Evolutionary conservation across 441 rosid species (phyloP).

Genomic region (Hura crepitans): DNA sequence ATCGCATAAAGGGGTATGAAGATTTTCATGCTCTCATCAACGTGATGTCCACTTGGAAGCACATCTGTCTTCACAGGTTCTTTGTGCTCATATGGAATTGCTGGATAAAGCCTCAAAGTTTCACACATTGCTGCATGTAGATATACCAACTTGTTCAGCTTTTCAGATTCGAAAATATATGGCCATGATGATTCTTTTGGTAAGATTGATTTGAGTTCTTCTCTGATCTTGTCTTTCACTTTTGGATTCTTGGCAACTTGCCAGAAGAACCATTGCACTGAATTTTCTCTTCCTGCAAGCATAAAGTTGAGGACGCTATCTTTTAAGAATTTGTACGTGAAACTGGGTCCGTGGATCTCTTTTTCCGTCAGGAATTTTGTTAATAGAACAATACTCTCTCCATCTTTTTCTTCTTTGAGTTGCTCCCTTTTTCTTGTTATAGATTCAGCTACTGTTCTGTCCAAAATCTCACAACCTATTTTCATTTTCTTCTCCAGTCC

Average conservation of each 20-base stretch:
- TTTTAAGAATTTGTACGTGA: background rate
- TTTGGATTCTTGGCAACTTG: background rate
- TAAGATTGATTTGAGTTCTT: background rate
- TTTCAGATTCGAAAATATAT: background rate
- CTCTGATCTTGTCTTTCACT: background rate
- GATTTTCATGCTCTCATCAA: background rate
- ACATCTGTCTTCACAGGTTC: background rate
- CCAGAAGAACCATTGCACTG: slow-evolving; percentile 8
- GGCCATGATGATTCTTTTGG: background rate
- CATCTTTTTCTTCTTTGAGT: background rate
- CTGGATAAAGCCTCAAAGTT: slow-evolving; percentile 10
- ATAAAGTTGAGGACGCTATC: background rate
- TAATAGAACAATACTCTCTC: background rate
- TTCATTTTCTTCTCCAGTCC: slow-evolving; percentile 7
- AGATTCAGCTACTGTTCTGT: background rate
- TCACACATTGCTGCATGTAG: slow-evolving; percentile 1
- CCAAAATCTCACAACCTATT: background rate
- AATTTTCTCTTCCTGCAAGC: slow-evolving; percentile 1
- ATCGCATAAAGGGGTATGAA: background rate
- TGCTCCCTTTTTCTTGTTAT: background rate
- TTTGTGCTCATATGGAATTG: slow-evolving; percentile 8
- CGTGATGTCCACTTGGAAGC: slow-evolving; percentile 4
- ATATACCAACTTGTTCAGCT: background rate
- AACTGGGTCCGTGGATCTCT: background rate
- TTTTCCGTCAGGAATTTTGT: background rate